Evolutionary conservation across 805 yeast genomes (phyloP), one percentile per base, ranked within the genome.

Genomic region (Candida ovalis): DNA sequence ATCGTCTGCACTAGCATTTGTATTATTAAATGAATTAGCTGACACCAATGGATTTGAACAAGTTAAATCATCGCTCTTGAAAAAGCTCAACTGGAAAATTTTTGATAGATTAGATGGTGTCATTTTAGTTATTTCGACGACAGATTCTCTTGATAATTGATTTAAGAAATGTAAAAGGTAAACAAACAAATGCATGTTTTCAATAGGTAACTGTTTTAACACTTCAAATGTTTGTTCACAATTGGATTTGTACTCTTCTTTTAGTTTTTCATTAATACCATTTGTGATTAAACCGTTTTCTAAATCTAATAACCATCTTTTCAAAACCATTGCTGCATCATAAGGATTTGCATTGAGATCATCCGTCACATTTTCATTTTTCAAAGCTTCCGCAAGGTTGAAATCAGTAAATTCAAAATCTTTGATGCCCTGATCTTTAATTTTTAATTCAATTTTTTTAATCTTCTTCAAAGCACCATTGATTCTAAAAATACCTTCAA

Each of bases 401-500:
- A 55, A 53, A 3, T 45, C 23, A 13, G 50, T 22, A 39, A 61
- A 59, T 13, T 55, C 49, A 48, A 53, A 58, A 18, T 40, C 17
- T 40, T 53, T 55, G 10, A 60, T 39, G 38, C 63, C 61, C n/a
- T 50, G 42, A 4, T 52, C 56, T 24, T 51, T 46, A 22, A 69
- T 56, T 42, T 49, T 46, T 4, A 43, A 8, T 45, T 69, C 73
- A 41, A 68, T 55, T 19, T 46, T 38, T 43, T 62, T 64, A 30
- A 67, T 61, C 44, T 67, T 68, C 39, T 61, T 61, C 28, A 69
- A 53, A 12, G 69, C 59, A 6, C 71, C 70, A 49, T 68, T 68
- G 48, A 69, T 62, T 50, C 73, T 52, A 49, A 69, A 69, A n/a
- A 68, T 55, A 12, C 73, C 73, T 52, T 69, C 70, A 4, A 58